phyloP scores from a whole-genome alignment of 306 rosid genomes.

The Cicer arietinum region DNA sequence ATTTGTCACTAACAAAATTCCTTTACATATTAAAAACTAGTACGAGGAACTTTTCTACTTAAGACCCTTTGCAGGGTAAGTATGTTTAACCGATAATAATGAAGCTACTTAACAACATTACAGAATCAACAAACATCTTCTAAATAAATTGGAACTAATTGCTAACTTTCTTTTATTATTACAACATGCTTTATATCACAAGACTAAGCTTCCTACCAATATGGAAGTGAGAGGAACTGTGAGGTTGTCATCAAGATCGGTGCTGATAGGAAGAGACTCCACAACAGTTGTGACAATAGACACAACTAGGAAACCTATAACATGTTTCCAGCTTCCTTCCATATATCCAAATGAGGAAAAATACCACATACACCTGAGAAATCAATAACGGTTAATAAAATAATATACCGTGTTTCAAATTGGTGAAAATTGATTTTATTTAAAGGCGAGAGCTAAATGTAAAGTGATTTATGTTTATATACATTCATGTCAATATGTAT shows the following conservation, averaged over 20 bases:
- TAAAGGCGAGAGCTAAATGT: background rate
- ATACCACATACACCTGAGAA: constrained; percentile 83
- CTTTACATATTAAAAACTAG: too few species aligned
- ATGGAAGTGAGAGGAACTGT: constrained; percentile 83
- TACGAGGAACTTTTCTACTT: too few species aligned
- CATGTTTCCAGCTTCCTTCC: constrained; percentile 64
- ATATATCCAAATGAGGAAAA: constrained; percentile 80
- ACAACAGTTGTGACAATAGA: constrained; percentile 74
- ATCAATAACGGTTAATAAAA: constrained; percentile 24
- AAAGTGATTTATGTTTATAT: background rate
- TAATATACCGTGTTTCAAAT: too few species aligned
- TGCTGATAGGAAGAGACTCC: constrained; percentile 94
- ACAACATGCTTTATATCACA: constrained; percentile 49
- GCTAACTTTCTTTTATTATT: constrained; percentile 22
- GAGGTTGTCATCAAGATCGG: constrained; percentile 89
- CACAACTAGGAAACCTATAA: constrained; percentile 67
- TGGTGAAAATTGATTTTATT: too few species aligned
- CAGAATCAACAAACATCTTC: constrained; percentile 11
- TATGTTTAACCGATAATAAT: background rate
- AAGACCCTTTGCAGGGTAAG: too few species aligned
- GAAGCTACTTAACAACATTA: background rate
- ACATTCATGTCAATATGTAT: background rate
- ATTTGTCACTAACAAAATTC: too few species aligned
- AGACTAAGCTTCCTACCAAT: constrained; percentile 63
- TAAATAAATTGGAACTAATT: background rate